These are phyloP conservation scores for Cicer bijugum DNA, from an alignment of 306 rosid genomes.

Conservation along the genomic window DNA sequence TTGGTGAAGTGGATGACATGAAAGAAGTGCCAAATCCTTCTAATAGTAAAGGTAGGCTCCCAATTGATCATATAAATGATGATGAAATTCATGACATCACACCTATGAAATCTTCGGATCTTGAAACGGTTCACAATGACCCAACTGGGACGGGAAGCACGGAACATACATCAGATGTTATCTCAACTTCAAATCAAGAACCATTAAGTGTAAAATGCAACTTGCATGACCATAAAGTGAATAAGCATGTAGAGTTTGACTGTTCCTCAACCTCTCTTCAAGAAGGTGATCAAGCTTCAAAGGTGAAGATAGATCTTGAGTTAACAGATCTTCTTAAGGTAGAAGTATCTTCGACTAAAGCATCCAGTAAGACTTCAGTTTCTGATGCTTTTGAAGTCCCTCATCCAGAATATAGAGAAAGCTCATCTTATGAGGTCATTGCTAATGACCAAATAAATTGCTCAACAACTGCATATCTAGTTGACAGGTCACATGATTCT, in stretches of 20 bases:
- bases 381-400: constrained; percentile 42
- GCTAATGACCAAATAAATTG: constrained; percentile 41
- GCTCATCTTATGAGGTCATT: constrained; percentile 29
- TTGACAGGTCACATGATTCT: constrained; percentile 42
- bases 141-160: constrained; percentile 39
- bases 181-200: constrained; percentile 44
- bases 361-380: constrained; percentile 44
- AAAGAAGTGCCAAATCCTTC: constrained; percentile 48
- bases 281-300: constrained; percentile 46
- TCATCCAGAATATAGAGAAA: constrained; percentile 32
- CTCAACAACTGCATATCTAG: constrained; percentile 48
- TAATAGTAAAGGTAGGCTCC: constrained; percentile 45
- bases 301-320: constrained; percentile 46
- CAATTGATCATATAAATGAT: constrained; percentile 40
- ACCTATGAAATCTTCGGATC: constrained; percentile 46
- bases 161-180: constrained; percentile 50
- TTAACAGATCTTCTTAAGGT: constrained; percentile 33
- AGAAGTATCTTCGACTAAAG: constrained; percentile 47
- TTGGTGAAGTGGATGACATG: constrained; percentile 44
- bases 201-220: constrained; percentile 37
- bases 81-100: constrained; percentile 39
- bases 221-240: constrained; percentile 42
- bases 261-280: constrained; percentile 31
- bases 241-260: constrained; percentile 41
- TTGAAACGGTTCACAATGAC: constrained; percentile 45